phyloP scores from a whole-genome alignment of 169 alveolate genomes.

The Cryptosporidium muris region DNA sequence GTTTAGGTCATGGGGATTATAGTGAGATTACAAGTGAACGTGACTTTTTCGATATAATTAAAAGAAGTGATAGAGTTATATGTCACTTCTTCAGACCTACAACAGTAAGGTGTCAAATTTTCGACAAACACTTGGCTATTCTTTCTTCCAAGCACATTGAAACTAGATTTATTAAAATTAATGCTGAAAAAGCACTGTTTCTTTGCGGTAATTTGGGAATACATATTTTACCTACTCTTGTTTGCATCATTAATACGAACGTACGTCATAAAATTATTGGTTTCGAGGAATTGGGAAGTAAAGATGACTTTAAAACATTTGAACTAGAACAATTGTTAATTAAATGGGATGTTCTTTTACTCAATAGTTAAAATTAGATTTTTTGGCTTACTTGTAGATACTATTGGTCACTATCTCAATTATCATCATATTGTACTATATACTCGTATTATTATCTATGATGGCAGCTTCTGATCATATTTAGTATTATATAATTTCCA shows the following conservation, averaged over 20 bases:
- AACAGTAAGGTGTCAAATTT: conserved; percentile 79
- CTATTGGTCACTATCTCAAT: too few species aligned
- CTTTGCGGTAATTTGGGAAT: conserved; percentile 19
- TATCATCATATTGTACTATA: too few species aligned
- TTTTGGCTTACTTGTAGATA: too few species aligned
- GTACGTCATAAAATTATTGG: conserved; percentile 48
- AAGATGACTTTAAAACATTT: conserved; percentile 37
- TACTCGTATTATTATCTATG: too few species aligned
- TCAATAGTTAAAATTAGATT: not conserved
- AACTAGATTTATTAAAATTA: conserved; percentile 80
- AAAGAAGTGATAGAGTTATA: conserved; percentile 73
- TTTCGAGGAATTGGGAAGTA: conserved; percentile 42
- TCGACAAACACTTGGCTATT: conserved; percentile 77
- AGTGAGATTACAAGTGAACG: conserved; percentile 22
- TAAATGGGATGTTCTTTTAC: conserved; percentile 1
- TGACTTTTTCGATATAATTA: conserved; percentile 49
- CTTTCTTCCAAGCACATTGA: conserved; percentile 76
- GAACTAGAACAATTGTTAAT: conserved; percentile 50
- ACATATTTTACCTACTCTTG: conserved; percentile 42
- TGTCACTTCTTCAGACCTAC: conserved; percentile 80
- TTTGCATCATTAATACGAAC: conserved; percentile 10
- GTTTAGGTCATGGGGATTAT: conserved; percentile 47
- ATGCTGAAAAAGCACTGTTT: conserved; percentile 82
- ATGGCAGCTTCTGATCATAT: too few species aligned
- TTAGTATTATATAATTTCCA: too few species aligned